Conservation (phyloP, 768 basidiomycete species). For the Amanita pallidorosea region DNA sequence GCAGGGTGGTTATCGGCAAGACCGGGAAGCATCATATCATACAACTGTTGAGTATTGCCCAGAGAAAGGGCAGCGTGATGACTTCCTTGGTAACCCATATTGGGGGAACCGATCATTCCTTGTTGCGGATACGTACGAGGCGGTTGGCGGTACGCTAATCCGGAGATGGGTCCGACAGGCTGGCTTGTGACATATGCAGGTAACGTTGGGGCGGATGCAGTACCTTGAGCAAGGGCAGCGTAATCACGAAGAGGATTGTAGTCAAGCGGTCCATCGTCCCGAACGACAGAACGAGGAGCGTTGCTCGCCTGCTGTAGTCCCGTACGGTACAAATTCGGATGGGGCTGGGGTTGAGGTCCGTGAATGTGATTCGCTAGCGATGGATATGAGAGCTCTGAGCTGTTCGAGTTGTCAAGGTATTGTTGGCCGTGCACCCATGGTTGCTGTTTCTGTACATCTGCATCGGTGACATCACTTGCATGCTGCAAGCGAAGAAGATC, state of each 20-base stretch:
- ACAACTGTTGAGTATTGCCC: constrained; percentile 66
- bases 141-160: constrained; percentile 49
- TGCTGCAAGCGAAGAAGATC: constrained; percentile 71
- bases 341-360: constrained; percentile 36
- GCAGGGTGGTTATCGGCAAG: constrained; percentile 50
- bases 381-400: constrained; percentile 50
- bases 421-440: constrained; percentile 37
- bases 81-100: constrained; percentile 40
- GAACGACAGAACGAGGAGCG: constrained; percentile 18
- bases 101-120: constrained; percentile 39
- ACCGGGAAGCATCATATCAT: constrained; percentile 67
- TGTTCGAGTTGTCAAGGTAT: constrained; percentile 31
- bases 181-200: constrained; percentile 39
- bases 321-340: constrained; percentile 37
- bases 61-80: constrained; percentile 58
- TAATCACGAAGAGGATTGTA: constrained; percentile 54
- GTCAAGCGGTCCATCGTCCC: constrained; percentile 42
- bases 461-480: constrained; percentile 39
- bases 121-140: constrained; percentile 51
- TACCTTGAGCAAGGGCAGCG: constrained; percentile 29
- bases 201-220: constrained; percentile 24
- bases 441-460: constrained; percentile 30
- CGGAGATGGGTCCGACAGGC: constrained; percentile 30
- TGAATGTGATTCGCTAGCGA: constrained; percentile 51
- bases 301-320: constrained; percentile 19